Evolutionary conservation across 495 filamentous ascomycete genomes (phyloP), one percentile per base, ranked within the genome.

Genomic region (Neohortaea acidophila): DNA sequence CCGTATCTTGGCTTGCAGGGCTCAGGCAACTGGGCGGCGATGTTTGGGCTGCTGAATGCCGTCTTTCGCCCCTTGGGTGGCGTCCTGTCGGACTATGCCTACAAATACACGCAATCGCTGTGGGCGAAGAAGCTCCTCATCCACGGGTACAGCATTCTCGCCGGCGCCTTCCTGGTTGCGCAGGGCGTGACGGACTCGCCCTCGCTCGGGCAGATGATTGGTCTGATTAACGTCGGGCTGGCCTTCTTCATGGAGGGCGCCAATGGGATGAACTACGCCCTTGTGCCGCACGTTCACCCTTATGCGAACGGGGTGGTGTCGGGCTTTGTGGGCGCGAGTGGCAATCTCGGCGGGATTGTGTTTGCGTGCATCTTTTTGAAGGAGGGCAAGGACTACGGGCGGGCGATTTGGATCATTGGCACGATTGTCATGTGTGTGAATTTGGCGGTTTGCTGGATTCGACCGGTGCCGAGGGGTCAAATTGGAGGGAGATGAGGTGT

Each of bases 321-420:
- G 12, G 57, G 57, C 2, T 50, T 59, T 30, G 57, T 54, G 0
- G 56, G 57, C n/a, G 57, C 57, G n/a, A 26, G 36, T 15, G 57
- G 57, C n/a, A 60, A 59, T 30, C 45, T 60, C 25, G 57, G 57
- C 8, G 57, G 57, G 21, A 59, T 60, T 18, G 51, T 60, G 21
- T 57, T 60, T 27, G 52, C 55, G 5, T 54, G 59, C 28, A 56
- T 60, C 19, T 60, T 60, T 36, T n/a, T 54, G 23, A 53, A 53
- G 30, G 47, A 58, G 14, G 51, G 43, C 9, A 48, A 41, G 34
- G 32, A 54, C n/a, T 60, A 57, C 32, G 48, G 26, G 2, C 50
- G 46, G 45, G 41, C 44, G 18, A 51, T 59, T 24, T 60, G 56
- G 57, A 57, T 60, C 26, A 55, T 57, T 36, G 57, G 57, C 1